Evolutionary conservation across 2,329 filamentous ascomycete genomes (phyloP), one percentile per base, ranked within the genome.

Genomic region (Fusarium armeniacum): DNA sequence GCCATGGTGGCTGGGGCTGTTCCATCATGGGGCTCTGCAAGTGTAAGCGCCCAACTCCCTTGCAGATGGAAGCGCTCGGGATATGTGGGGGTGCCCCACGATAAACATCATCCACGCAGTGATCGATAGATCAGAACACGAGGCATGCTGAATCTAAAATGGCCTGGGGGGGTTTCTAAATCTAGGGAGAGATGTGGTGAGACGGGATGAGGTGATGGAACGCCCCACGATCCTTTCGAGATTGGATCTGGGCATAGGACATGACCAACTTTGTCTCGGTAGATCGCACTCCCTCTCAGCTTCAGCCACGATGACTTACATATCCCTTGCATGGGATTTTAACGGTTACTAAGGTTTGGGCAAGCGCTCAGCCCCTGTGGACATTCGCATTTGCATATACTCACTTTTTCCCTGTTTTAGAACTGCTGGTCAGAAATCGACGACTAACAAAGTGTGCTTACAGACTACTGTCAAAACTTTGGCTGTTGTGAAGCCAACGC

Each of bases 401-500:
- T 56, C 45, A 28, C 20, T 43, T 35, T 61, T 60, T 60, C 49
- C 59, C 59, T 26, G 16, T 53, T 62, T 73, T 71, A 67, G 62
- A 69, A 60, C 22, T 28, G 24, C 59, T 57, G 24, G 41, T 55
- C 38, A 59, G 26, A 58, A 58, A 62, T 62, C 45, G 43, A 47
- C 61, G 36, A 60, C 73, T 76, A 73, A 76, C 65, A 51, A 24
- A 36, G 43, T 52, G 20, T 38, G 45, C 43, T 61, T 75, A 70
- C 75, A 93, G 89, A 90, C 91, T 51, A 87, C 87, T 11, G 82
- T 92, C 58, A 89, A 89, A 67, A 90, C 88, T 32, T 83, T 95
- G 67, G 84, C 87, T 59, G 88, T 91, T 75, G 85, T 89, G 67
- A 95, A 94, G 79, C 91, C 93, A 63, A 90, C 90, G 55, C 87